Evolutionary conservation across 768 basidiomycete species (phyloP), one percentile per base, ranked within the genome.

Genomic region (Amanita pseudoporphyria): DNA sequence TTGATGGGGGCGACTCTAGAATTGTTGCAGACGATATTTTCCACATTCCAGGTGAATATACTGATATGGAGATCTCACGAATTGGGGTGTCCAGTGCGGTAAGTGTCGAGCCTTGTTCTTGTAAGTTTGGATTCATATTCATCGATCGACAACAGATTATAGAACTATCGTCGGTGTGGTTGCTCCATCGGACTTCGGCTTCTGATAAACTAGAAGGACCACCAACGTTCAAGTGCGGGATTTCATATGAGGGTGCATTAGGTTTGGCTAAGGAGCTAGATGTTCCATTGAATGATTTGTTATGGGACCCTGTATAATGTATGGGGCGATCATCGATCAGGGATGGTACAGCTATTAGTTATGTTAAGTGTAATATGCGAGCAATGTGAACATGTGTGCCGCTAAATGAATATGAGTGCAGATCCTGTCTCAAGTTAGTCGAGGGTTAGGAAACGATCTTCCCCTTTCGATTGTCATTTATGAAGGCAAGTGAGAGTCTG

Each of bases 161-260:
- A 51, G 81, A 89, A 53, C 71, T 91, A 2, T 71, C 79, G 0
- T 69, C 76, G 3, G 76, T 79, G 67, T 76, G 81, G 4, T 71
- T 86, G 9, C 61, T 91, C n/a, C 75, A 83, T 52, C 74, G 84
- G 6, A 81, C 77, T 3, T 77, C 81, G 7, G 68, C 73, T 2
- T 37, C 64, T 4, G 87, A 89, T 37, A 76, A 72, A 54, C 62
- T 87, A 22, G 84, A 89, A 44, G 82, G 80, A 0, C 77, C 82
- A 0, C 78, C 84, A 1, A 76, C 71, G 66, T 85, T 84, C 62
- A 89, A 86, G 57, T 84, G 80, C 58, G 82, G 78, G 1, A 71
- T 89, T n/a, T 73, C 77, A 13, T 77, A 82, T 46, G 76, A 81
- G 1, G 65, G 72, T 5, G 75, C 77, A 1, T 58, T 79, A 49